phyloP scores from a whole-genome alignment of 768 basidiomycete species.

The Mycena indigotica region DNA sequence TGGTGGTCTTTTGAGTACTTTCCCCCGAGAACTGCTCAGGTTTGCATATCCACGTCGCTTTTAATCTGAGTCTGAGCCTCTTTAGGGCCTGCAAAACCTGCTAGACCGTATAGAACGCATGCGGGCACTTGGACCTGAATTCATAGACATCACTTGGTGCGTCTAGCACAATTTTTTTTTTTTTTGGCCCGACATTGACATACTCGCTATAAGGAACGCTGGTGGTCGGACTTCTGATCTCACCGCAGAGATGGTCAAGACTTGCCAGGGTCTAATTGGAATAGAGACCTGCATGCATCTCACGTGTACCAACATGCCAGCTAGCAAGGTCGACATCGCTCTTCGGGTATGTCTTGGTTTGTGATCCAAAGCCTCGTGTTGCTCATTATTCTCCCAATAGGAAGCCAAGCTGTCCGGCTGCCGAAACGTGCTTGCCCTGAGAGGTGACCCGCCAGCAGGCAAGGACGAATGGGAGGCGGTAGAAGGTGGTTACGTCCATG shows the following conservation, averaged over 20 bases:
- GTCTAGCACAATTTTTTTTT: too few species aligned
- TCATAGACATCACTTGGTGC: conserved; percentile 96
- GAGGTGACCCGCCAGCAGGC: conserved; percentile 89
- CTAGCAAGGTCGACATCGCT: conserved; percentile 90
- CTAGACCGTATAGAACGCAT: conserved; percentile 98
- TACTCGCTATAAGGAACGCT: conserved; percentile 95
- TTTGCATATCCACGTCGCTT: conserved; percentile 33
- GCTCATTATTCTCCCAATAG: too few species aligned
- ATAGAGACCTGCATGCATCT: conserved; percentile 98
- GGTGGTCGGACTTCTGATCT: conserved; percentile 94
- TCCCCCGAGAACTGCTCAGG: conserved; percentile 93
- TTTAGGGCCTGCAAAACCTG: conserved; percentile 89
- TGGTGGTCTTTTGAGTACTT: conserved; percentile 99
- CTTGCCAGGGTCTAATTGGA: conserved; percentile 89
- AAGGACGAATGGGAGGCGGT: conserved; percentile 91
- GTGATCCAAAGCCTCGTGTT: conserved; percentile 8
- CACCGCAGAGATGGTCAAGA: conserved; percentile 92
- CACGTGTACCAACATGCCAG: conserved; percentile 99
- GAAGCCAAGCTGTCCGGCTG: conserved; percentile 90
- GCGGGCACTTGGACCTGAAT: conserved; percentile 92
- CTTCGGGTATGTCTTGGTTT: conserved; percentile 62
- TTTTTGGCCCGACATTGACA: conserved; percentile 10
- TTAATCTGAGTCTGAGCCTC: not conserved
- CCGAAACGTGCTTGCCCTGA: conserved; percentile 88
- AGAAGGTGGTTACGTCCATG: conserved; percentile 87